These are phyloP conservation scores for Sphaerosporella brunnea DNA, from an alignment of 495 filamentous ascomycete species.

Conservation along the genomic window DNA sequence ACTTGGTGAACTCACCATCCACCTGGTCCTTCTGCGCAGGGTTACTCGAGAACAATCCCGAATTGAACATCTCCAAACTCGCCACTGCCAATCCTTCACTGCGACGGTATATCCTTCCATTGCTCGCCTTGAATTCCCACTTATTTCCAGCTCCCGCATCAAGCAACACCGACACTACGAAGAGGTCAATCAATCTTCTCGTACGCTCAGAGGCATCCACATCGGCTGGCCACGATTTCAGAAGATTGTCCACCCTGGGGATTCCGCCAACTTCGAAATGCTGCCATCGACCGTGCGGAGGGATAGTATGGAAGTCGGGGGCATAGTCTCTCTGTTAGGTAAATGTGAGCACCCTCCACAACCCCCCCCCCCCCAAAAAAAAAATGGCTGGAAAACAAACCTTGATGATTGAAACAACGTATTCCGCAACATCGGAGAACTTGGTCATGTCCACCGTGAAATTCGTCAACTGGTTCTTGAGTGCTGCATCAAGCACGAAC, in stretches of 20 bases:
- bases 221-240: conserved; percentile 43
- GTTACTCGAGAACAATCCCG: conserved; percentile 78
- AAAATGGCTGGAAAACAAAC: conserved; percentile 29
- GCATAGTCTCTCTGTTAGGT: conserved; percentile 61
- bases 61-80: conserved; percentile 94
- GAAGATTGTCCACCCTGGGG: conserved; percentile 55
- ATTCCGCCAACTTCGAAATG: conserved; percentile 75
- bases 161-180: conserved; percentile 75
- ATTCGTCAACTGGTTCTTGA: conserved; percentile 61
- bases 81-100: conserved; percentile 90
- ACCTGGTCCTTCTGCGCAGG: conserved; percentile 68
- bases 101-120: conserved; percentile 62
- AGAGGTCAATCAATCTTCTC: conserved; percentile 64
- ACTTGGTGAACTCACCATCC: conserved; percentile 37
- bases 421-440: conserved; percentile 73
- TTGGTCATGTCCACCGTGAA: conserved; percentile 84
- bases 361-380: neutral
- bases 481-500: conserved; percentile 58
- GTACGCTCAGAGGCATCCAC: conserved; percentile 56
- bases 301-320: conserved; percentile 68
- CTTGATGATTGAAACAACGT: conserved; percentile 94
- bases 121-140: conserved; percentile 82
- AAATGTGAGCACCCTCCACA: conserved; percentile 2
- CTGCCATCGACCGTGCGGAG: conserved; percentile 74
- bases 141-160: conserved; percentile 70